Evolutionary conservation across 2,329 filamentous ascomycete genomes (phyloP), one percentile per base, ranked within the genome.

Genomic region (Talaromyces sp.): DNA sequence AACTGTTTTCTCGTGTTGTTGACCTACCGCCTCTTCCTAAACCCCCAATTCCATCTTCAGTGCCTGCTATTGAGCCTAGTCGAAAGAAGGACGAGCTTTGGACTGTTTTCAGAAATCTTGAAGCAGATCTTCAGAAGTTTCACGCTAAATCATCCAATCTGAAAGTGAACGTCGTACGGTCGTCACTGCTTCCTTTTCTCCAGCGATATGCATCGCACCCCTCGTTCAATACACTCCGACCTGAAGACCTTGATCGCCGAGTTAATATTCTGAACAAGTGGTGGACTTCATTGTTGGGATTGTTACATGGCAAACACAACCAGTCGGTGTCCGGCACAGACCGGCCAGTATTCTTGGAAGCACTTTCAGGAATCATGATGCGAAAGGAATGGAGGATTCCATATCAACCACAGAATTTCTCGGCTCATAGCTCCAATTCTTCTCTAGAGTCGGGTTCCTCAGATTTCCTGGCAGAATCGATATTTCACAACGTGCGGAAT

Each of bases 401-500:
- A 0, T 59, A 56, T 52, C 36, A 56, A 22, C 28, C 45, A 2
- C 57, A 59, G 21, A 31, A n/a, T 21, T 85, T 85, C 3, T 83
- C 81, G 19, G 87, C 89, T 11, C 28, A 36, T 31, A 52, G 37
- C 56, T 77, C 77, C 33, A 78, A 84, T 13, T 80, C 79, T 37
- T 89, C 89, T 0, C 81, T 83, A 10, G 78, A 78, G 33, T 85
- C 84, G 11, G 79, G 75, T 8, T 80, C 84, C 2, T 83, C 84
- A 11, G 86, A 88, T 59, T 91, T 90, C 46, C 76, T 90, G 57
- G 79, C 87, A 55, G 80, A 87, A 67, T 94, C 91, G 4, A 88
- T 92, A 10, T 86, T 91, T 67, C 91, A 96, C 73, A 96, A 95
- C 66, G 86, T 96, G 22, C 85, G 89, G 59, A 93, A 90, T 67